These are phyloP conservation scores for Lactarius evosmus DNA, from an alignment of 768 basidiomycete species.

Conservation along the genomic window DNA sequence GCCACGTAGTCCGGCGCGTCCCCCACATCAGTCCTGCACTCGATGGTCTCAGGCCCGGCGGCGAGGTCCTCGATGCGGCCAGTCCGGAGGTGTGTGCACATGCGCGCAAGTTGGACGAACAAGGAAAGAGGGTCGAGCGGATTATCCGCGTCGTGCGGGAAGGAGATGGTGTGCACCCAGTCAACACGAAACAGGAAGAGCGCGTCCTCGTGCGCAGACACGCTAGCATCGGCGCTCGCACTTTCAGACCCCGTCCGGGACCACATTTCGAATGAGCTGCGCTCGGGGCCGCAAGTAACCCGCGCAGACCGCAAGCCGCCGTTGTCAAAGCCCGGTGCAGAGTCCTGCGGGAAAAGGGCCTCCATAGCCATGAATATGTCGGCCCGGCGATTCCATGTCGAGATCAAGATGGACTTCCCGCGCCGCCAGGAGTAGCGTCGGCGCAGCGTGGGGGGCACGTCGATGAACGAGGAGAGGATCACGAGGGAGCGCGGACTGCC, in stretches of 20 bases:
- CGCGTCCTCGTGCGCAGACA: constrained; percentile 5
- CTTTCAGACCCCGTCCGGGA: not conserved
- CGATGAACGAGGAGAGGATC: constrained; percentile 6
- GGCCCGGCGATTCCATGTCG: constrained; percentile 2
- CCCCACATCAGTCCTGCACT: no score
- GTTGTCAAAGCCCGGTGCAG: not conserved
- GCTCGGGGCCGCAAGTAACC: not conserved
- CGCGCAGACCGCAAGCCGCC: constrained; percentile 2
- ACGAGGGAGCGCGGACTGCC: not conserved
- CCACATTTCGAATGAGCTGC: not conserved
- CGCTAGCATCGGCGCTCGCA: not conserved
- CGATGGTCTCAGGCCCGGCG: not conserved
- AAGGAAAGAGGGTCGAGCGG: constrained; percentile 3
- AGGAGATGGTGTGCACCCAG: no score
- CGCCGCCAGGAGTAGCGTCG: constrained; percentile 16
- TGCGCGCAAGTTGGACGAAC: constrained; percentile 8
- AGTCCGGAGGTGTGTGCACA: constrained; percentile 5
- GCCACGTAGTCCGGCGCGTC: not conserved
- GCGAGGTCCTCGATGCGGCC: not conserved
- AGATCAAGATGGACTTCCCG: constrained; percentile 12
- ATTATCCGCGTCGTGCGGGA: no score
- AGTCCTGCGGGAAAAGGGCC: constrained; percentile 10
- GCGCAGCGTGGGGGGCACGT: constrained; percentile 13
- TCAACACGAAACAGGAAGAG: constrained; percentile 7
- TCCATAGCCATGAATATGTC: not conserved